A percentile compares a stretch with the other conserved stretches of the same genome.
These are phyloP conservation scores for Tetrahymena borealis DNA, from an alignment of 73 alveolate species.

Conservation along the genomic window DNA sequence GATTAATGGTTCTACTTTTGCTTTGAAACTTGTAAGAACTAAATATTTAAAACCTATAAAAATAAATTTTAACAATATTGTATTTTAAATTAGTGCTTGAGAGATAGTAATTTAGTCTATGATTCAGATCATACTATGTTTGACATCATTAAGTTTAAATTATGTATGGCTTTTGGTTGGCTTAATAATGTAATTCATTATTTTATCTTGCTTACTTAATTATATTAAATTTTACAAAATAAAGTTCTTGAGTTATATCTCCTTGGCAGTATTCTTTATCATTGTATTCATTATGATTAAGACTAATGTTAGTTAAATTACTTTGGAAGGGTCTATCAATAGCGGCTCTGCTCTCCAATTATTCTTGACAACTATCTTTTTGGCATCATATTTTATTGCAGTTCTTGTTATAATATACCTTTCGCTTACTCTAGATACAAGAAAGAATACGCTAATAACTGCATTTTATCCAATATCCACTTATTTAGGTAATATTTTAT, in stretches of 20 bases:
- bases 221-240: background rate
- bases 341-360: background rate
- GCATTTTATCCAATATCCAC: background rate
- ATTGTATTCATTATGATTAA: background rate
- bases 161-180: background rate
- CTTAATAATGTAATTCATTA: background rate
- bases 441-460: background rate
- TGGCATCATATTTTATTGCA: background rate
- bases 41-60: background rate
- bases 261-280: background rate
- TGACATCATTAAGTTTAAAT: background rate
- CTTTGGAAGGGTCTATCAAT: background rate
- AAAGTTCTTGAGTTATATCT: background rate
- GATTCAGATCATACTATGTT: background rate
- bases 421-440: background rate
- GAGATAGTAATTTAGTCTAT: background rate
- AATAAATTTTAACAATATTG: background rate
- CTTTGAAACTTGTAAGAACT: slow-evolving; percentile 21
- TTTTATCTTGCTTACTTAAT: background rate
- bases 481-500: background rate
- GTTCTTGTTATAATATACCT: background rate
- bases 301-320: background rate
- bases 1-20: slow-evolving; percentile 65
- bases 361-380: background rate
- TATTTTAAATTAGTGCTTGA: background rate